Percentiles rank a stretch among this genome's conserved stretches.
phyloP scores from a whole-genome alignment of 2,329 filamentous ascomycete genomes.

The Xylariales sp. region DNA sequence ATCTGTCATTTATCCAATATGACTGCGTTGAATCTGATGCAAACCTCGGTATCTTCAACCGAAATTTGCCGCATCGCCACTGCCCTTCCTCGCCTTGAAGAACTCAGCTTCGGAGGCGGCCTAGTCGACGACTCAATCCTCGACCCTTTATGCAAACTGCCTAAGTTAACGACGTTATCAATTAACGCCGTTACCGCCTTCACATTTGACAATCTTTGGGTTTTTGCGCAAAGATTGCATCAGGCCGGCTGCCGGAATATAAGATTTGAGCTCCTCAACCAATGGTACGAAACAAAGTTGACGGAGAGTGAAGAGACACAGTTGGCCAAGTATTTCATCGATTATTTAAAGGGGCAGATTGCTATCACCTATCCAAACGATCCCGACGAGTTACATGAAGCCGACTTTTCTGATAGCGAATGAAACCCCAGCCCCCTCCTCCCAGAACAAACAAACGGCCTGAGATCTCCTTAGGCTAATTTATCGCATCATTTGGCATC shows the following conservation, averaged over 20 bases:
- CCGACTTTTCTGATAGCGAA: slow-evolving; percentile 50
- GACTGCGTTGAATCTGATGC: slow-evolving; percentile 63
- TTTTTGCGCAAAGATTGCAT: slow-evolving; percentile 55
- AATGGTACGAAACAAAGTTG: slow-evolving; percentile 48
- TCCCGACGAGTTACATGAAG: slow-evolving; percentile 53
- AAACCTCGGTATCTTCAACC: slow-evolving; percentile 61
- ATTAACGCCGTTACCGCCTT: slow-evolving; percentile 68
- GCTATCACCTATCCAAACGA: slow-evolving; percentile 50
- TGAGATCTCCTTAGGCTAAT: no score
- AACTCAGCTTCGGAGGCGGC: slow-evolving; percentile 67
- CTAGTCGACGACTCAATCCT: slow-evolving; percentile 62
- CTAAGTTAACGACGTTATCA: slow-evolving; percentile 62
- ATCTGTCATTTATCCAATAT: slow-evolving; percentile 64
- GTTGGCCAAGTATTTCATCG: slow-evolving; percentile 44
- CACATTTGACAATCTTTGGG: slow-evolving; percentile 60
- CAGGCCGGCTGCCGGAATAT: slow-evolving; percentile 47
- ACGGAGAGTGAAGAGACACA: slow-evolving; percentile 42
- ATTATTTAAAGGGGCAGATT: slow-evolving; percentile 49
- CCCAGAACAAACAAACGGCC: no score
- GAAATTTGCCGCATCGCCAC: slow-evolving; percentile 62
- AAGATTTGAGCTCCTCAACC: slow-evolving; percentile 51
- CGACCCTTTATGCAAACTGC: slow-evolving; percentile 51
- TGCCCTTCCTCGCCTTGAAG: slow-evolving; percentile 62
- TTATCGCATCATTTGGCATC: no score
- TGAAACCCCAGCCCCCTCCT: slow-evolving; percentile 6